Evolutionary conservation across 2,329 filamentous ascomycete genomes (phyloP).

Genomic region (Fonsecaea erecta): DNA sequence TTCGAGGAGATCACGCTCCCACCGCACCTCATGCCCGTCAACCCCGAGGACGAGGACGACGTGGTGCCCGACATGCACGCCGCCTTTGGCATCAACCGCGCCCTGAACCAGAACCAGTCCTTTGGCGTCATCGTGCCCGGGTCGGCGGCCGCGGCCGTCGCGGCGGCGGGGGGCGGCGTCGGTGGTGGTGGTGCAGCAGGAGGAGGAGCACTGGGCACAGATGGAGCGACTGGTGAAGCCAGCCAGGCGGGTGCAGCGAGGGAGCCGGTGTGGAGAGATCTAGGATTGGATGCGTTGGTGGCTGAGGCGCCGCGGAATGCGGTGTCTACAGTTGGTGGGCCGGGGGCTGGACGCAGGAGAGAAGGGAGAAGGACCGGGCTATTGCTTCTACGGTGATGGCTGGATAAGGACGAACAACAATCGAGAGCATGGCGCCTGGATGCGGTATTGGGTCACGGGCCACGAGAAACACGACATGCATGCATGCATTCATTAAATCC

Average conservation of each 20-base stretch:
- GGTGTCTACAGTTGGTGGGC: conserved; percentile 13
- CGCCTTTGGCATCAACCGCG: conserved; percentile 68
- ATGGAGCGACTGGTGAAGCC: conserved; percentile 23
- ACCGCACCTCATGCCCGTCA: conserved; percentile 65
- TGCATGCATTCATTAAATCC: too few species aligned
- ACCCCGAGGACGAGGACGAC: conserved; percentile 70
- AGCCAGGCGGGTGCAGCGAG: conserved; percentile 31
- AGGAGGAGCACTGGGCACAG: conserved; percentile 10
- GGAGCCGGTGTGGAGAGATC: conserved; percentile 59
- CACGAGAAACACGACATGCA: conserved; percentile 1
- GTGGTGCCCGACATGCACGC: conserved; percentile 70
- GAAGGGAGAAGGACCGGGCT: conserved; percentile 25
- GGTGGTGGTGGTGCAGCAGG: conserved; percentile 20
- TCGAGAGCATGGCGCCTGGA: not conserved
- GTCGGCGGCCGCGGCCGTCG: not conserved
- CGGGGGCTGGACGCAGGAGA: conserved; percentile 21
- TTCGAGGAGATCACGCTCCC: conserved; percentile 66
- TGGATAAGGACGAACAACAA: not conserved
- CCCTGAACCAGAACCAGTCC: conserved; percentile 59
- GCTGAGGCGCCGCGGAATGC: conserved; percentile 12
- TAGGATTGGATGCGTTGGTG: conserved; percentile 48
- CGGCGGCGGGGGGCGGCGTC: conserved; percentile 22
- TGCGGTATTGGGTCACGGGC: not conserved
- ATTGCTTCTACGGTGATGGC: conserved; percentile 30
- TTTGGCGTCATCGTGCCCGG: conserved; percentile 37